Percentiles rank a stretch among this genome's conserved stretches.
Conservation (phyloP, 371 early-diverging fungal species). For the Apophysomyces sp. region DNA sequence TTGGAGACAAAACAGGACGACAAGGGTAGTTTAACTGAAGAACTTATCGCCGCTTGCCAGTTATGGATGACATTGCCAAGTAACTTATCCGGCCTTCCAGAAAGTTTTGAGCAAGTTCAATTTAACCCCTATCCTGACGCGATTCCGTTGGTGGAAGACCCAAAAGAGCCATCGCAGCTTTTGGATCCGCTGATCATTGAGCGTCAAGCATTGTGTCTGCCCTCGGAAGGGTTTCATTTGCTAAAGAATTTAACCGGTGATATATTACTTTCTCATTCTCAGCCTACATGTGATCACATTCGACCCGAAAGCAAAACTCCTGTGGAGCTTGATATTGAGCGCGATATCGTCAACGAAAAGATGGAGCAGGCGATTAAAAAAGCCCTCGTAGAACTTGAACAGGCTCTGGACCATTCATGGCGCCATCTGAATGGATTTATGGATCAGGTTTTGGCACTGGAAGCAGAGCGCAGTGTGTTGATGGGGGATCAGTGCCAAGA, state of each 20-base stretch:
- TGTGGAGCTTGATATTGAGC: slow-evolving; percentile 70
- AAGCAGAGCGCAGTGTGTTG: slow-evolving; percentile 27
- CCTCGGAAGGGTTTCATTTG: slow-evolving; percentile 66
- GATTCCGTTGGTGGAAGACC: slow-evolving; percentile 56
- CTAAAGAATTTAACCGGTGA: slow-evolving; percentile 72
- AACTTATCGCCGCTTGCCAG: slow-evolving; percentile 33
- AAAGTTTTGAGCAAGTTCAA: slow-evolving; percentile 46
- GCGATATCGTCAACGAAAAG: slow-evolving; percentile 67
- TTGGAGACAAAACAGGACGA: slow-evolving; percentile 11
- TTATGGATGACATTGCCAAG: slow-evolving; percentile 43
- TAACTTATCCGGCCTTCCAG: slow-evolving; percentile 37
- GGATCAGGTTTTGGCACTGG: slow-evolving; percentile 33
- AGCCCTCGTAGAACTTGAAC: slow-evolving; percentile 37
- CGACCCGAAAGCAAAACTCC: slow-evolving; percentile 66
- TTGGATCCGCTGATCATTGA: slow-evolving; percentile 62
- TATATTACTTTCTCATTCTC: slow-evolving; percentile 69
- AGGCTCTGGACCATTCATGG: slow-evolving; percentile 41
- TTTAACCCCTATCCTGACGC: slow-evolving; percentile 64
- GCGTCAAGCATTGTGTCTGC: slow-evolving; percentile 59
- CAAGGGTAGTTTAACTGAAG: slow-evolving; percentile 15
- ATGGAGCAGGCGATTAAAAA: slow-evolving; percentile 36
- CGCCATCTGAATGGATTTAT: slow-evolving; percentile 45
- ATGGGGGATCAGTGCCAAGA: slow-evolving; percentile 39
- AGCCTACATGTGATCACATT: slow-evolving; percentile 73
- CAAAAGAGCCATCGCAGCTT: slow-evolving; percentile 59